A percentile compares a stretch with the other conserved stretches of the same genome.
Conservation (phyloP, 805 yeast species). For the Saccharomycopsis capsularis region DNA sequence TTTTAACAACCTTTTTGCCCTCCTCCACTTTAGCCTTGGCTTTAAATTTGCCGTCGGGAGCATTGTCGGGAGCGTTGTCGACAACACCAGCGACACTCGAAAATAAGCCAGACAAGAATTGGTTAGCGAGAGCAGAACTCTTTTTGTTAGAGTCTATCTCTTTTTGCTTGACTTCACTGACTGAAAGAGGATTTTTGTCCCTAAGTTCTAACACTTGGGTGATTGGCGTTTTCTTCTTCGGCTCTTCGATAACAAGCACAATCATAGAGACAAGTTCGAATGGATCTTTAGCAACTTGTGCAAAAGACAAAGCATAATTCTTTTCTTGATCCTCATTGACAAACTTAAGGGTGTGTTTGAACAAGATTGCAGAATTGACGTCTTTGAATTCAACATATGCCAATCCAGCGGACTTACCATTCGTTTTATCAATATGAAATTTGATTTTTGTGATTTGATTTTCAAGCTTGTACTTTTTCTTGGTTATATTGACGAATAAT, state of each 20-base stretch:
- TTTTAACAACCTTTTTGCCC: background rate
- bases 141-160: background rate
- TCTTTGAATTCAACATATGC: slow-evolving; percentile 4
- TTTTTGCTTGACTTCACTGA: background rate
- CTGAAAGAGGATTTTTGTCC: background rate
- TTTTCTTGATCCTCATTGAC: background rate
- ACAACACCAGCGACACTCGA: background rate
- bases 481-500: background rate
- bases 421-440: background rate
- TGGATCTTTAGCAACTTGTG: background rate
- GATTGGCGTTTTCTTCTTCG: background rate
- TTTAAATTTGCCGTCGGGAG: no score
- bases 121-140: background rate
- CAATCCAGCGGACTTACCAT: slow-evolving; percentile 2
- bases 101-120: background rate
- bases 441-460: background rate
- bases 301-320: background rate
- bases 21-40: no score
- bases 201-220: background rate
- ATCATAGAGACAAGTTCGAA: background rate
- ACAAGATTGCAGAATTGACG: background rate
- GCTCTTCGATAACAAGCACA: background rate
- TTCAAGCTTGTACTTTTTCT: slow-evolving; percentile 1
- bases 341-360: background rate
- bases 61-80: no score